A percentile compares a stretch with the other conserved stretches of the same genome.
These are phyloP conservation scores for Ilyonectria mors-panacis DNA, from an alignment of 2,329 filamentous ascomycete genomes.

Conservation along the genomic window DNA sequence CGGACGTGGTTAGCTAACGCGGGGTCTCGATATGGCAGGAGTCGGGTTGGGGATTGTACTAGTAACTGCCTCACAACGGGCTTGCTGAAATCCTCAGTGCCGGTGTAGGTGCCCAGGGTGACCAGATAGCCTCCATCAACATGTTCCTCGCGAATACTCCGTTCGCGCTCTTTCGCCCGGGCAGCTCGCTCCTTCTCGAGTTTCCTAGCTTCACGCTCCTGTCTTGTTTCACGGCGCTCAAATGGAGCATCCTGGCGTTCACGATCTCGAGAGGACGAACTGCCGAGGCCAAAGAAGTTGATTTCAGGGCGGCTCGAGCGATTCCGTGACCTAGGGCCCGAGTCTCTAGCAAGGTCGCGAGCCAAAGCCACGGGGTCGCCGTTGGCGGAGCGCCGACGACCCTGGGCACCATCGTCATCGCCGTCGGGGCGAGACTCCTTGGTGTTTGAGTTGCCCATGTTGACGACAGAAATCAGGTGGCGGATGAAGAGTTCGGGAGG, in stretches of 20 bases:
- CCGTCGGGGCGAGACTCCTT: slow-evolving; percentile 56
- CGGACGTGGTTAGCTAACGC: slow-evolving; percentile 36
- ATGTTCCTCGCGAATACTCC: slow-evolving; percentile 91
- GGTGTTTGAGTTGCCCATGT: slow-evolving; percentile 59
- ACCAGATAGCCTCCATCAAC: slow-evolving; percentile 96
- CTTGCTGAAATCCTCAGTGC: slow-evolving; percentile 94
- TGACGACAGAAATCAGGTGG: slow-evolving; percentile 12
- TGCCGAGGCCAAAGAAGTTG: slow-evolving; percentile 60
- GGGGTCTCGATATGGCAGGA: not conserved
- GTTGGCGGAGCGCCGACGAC: slow-evolving; percentile 42
- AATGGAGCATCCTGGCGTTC: slow-evolving; percentile 61
- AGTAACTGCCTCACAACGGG: slow-evolving; percentile 88
- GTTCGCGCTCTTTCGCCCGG: slow-evolving; percentile 87
- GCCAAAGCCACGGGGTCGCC: slow-evolving; percentile 40
- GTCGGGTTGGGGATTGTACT: slow-evolving; percentile 69
- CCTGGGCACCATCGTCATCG: slow-evolving; percentile 39
- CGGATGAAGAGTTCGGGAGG: slow-evolving; percentile 27
- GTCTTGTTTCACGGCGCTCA: slow-evolving; percentile 86
- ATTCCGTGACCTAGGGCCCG: slow-evolving; percentile 41
- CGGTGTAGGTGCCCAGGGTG: slow-evolving; percentile 93
- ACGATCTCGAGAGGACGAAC: slow-evolving; percentile 57
- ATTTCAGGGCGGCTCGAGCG: slow-evolving; percentile 62
- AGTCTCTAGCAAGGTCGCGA: slow-evolving; percentile 41
- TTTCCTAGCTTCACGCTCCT: slow-evolving; percentile 89
- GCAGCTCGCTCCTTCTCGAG: slow-evolving; percentile 84